Evolutionary conservation across 805 yeast species (phyloP).

Genomic region (Saturnispora galanensis): DNA sequence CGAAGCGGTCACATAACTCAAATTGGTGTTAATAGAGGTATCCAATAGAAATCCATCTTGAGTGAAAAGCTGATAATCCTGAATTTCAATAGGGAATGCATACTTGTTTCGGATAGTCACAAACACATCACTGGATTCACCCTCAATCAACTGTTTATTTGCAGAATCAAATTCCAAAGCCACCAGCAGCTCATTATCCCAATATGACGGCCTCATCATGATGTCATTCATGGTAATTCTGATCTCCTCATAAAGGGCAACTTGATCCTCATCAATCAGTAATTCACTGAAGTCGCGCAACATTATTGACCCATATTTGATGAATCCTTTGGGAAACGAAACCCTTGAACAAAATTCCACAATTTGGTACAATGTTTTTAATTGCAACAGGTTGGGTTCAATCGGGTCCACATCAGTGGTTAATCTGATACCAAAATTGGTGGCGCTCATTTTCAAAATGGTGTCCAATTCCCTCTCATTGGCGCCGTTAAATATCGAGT

Average conservation of each 20-base stretch:
- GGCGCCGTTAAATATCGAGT: slow-evolving; percentile 9
- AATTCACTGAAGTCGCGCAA: slow-evolving; percentile 47
- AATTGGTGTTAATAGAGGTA: slow-evolving; percentile 6
- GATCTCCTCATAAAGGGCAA: slow-evolving; percentile 28
- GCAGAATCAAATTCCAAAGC: slow-evolving; percentile 14
- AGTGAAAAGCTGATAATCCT: slow-evolving; percentile 33
- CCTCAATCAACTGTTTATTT: slow-evolving; percentile 35
- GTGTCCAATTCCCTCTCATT: slow-evolving; percentile 12
- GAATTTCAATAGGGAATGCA: slow-evolving; percentile 58
- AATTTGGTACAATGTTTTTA: slow-evolving; percentile 37
- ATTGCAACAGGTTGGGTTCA: slow-evolving; percentile 17
- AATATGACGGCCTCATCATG: slow-evolving; percentile 33
- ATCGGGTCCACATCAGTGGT: not conserved
- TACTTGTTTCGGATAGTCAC: slow-evolving; percentile 70
- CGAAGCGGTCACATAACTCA: slow-evolving; percentile 13
- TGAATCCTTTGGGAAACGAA: slow-evolving; percentile 34
- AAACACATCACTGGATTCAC: slow-evolving; percentile 51
- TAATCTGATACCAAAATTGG: slow-evolving; percentile 40
- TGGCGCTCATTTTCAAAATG: slow-evolving; percentile 37
- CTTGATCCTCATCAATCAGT: slow-evolving; percentile 51
- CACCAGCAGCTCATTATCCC: slow-evolving; percentile 56
- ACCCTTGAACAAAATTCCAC: slow-evolving; percentile 44
- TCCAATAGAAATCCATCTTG: slow-evolving; percentile 20
- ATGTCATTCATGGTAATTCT: slow-evolving; percentile 17
- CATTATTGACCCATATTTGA: slow-evolving; percentile 42